Evolutionary conservation across 257 asterid genomes (phyloP).

Genomic region (Rehmannia glutinosa): DNA sequence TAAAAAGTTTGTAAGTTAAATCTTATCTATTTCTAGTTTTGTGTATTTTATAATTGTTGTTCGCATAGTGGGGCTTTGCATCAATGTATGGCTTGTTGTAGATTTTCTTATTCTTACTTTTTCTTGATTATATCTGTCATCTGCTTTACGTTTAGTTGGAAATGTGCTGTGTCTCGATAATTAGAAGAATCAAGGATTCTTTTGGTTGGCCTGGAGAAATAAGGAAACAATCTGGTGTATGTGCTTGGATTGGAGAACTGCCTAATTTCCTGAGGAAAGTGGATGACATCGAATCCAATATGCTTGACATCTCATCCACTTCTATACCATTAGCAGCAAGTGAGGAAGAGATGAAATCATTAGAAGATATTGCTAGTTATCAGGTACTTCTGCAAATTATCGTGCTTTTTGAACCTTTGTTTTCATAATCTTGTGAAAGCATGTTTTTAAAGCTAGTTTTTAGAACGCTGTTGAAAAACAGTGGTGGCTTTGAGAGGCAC

Average conservation of each 20-base stretch:
- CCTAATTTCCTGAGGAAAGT: constrained; percentile 46
- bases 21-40: background rate
- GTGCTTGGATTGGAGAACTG: constrained; percentile 64
- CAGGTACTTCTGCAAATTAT: constrained; percentile 47
- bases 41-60: background rate
- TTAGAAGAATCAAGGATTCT: constrained; percentile 55
- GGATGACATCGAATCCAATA: constrained; percentile 28
- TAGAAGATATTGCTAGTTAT: constrained; percentile 80
- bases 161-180: constrained; percentile 44
- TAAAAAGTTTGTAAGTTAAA: background rate
- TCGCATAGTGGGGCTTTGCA: too few relatives aligned
- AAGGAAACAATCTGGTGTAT: constrained; percentile 27
- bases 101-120: background rate
- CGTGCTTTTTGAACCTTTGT: background rate
- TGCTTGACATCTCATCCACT: constrained; percentile 32
- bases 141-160: constrained; percentile 46
- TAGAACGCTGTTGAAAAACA: background rate
- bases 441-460: background rate
- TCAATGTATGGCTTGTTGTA: background rate
- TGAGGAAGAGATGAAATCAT: constrained; percentile 50
- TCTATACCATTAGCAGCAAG: constrained; percentile 30
- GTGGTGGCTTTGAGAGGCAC: too few relatives aligned
- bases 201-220: constrained; percentile 78
- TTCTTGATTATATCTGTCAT: background rate
- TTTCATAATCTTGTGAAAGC: background rate